These are phyloP conservation scores for Filobasidium wieringae DNA, from an alignment of 768 basidiomycete species.

Conservation along the genomic window DNA sequence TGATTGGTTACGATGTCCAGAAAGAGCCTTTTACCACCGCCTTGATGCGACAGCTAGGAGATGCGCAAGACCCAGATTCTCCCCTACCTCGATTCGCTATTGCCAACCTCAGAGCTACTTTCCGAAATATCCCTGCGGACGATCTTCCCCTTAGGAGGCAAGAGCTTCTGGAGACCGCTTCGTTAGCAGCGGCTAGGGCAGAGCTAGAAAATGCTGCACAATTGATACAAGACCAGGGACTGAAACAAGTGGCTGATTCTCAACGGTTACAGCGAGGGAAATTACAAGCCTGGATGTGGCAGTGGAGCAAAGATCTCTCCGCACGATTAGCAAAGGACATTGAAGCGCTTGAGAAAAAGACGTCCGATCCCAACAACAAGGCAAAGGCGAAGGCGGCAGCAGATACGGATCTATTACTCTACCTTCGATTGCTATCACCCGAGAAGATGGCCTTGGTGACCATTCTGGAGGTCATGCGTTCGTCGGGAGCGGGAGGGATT, in stretches of 20 bases:
- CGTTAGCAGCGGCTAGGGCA: constrained; percentile 27
- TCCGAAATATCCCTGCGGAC: constrained; percentile 46
- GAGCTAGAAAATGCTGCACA: constrained; percentile 28
- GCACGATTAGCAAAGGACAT: constrained; percentile 19
- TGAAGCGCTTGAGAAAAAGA: constrained; percentile 15
- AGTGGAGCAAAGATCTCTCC: constrained; percentile 19
- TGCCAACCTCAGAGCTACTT: constrained; percentile 38
- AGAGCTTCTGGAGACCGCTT: constrained; percentile 26
- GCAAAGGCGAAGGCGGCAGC: constrained; percentile 3
- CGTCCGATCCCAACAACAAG: neutral
- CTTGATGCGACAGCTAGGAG: neutral
- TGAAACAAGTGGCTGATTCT: constrained; percentile 13
- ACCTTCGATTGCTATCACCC: constrained; percentile 60
- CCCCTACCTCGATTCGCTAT: constrained; percentile 28
- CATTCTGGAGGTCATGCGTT: constrained; percentile 75
- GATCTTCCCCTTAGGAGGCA: constrained; percentile 27
- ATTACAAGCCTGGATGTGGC: constrained; percentile 36
- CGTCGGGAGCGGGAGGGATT: constrained; percentile 61
- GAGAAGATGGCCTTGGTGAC: constrained; percentile 76
- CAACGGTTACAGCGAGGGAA: constrained; percentile 18
- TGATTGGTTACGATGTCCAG: neutral
- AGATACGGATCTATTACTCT: constrained; percentile 48
- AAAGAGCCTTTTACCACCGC: constrained; percentile 9
- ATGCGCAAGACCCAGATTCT: neutral
- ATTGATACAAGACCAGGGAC: constrained; percentile 2